phyloP scores from a whole-genome alignment of 306 rosid genomes.

The Acacia melanoxylon region DNA sequence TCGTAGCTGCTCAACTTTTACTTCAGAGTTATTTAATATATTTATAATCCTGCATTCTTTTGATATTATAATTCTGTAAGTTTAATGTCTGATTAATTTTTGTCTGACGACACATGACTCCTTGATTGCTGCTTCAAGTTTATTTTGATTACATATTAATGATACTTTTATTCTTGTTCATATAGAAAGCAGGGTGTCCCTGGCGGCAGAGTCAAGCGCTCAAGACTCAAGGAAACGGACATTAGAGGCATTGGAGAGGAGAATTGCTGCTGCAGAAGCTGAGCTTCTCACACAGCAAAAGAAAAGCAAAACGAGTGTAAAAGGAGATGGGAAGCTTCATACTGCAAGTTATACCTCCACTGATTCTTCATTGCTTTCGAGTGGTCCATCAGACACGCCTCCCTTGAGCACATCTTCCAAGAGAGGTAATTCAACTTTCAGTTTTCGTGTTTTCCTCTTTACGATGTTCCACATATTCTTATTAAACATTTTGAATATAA shows the following conservation, averaged over 20 bases:
- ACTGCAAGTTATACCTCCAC: constrained; percentile 26
- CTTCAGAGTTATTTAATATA: too few relatives aligned
- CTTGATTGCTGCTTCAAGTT: not conserved
- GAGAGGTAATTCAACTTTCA: constrained; percentile 46
- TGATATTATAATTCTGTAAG: too few relatives aligned
- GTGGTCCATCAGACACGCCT: constrained; percentile 28
- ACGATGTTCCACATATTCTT: not conserved
- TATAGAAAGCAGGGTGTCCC: constrained; percentile 23
- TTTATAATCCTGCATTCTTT: too few relatives aligned
- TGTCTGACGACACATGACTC: too few relatives aligned
- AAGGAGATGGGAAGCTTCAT: constrained; percentile 31
- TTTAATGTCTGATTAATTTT: too few relatives aligned
- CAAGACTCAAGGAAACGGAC: constrained; percentile 65
- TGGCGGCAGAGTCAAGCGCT: constrained; percentile 45
- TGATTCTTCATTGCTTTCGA: constrained; percentile 24
- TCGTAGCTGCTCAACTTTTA: too few relatives aligned
- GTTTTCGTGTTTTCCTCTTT: constrained; percentile 2
- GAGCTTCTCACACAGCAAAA: constrained; percentile 48
- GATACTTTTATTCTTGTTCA: not conserved
- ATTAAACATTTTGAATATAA: not conserved
- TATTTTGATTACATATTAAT: not conserved
- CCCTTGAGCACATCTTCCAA: constrained; percentile 23
- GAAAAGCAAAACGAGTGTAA: constrained; percentile 29
- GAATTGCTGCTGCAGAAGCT: constrained; percentile 63
- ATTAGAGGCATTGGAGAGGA: constrained; percentile 80